Evolutionary conservation across 805 yeast genomes (phyloP).

Genomic region (Hanseniaspora clermontiae): DNA sequence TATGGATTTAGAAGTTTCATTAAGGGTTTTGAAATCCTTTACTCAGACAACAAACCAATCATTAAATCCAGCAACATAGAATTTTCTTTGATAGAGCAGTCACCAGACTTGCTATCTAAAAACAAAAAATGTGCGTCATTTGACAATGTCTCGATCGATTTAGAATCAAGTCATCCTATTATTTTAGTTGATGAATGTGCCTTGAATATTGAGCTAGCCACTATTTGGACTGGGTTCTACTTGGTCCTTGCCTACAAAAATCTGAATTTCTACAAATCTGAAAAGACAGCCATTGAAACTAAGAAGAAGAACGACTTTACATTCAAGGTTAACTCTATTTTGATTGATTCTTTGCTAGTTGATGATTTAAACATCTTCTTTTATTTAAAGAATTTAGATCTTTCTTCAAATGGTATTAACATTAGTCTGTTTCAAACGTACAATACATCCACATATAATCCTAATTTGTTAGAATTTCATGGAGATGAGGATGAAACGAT

Average conservation of each 20-base stretch:
- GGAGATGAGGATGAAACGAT: slow-evolving; percentile 8
- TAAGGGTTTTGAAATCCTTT: slow-evolving; percentile 9
- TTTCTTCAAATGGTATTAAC: neutral
- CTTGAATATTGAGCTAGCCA: neutral
- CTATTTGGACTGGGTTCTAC: slow-evolving; percentile 19
- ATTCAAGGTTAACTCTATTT: neutral
- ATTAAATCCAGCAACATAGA: neutral
- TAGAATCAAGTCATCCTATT: slow-evolving; percentile 11
- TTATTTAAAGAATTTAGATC: neutral
- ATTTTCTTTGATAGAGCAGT: neutral
- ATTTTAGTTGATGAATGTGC: neutral
- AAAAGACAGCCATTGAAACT: neutral
- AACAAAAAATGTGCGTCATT: slow-evolving; percentile 15
- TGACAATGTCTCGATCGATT: slow-evolving; percentile 16
- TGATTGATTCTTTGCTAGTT: slow-evolving; percentile 22
- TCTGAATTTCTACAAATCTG: neutral
- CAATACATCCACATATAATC: slow-evolving; percentile 25
- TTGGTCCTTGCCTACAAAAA: neutral
- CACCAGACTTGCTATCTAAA: slow-evolving; percentile 4
- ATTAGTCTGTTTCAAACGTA: slow-evolving; percentile 7
- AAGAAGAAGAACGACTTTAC: neutral
- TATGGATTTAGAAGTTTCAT: slow-evolving; percentile 20
- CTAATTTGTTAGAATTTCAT: neutral
- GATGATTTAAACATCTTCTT: slow-evolving; percentile 21
- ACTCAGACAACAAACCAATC: neutral